Percentiles rank a stretch among this genome's conserved stretches.
Conservation (phyloP, 192 early-diverging fungal species). For the Podochytrium sp. region DNA sequence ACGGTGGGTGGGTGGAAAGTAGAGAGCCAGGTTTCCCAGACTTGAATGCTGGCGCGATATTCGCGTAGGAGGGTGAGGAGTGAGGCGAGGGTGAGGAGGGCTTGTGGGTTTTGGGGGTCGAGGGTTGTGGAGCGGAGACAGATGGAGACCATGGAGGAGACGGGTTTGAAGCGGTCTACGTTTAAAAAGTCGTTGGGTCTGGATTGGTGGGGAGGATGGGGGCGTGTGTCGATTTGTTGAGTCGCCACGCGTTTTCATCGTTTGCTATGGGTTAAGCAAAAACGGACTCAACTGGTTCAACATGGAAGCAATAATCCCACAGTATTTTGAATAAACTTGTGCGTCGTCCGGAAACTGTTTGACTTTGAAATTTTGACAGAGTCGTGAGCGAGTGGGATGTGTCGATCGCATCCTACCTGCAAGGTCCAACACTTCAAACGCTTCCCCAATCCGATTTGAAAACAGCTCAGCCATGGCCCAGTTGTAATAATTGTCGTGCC, state of each 20-base stretch:
- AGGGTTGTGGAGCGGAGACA: neutral
- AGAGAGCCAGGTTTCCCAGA: conserved; percentile 4
- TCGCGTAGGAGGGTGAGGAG: neutral
- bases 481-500: conserved; percentile 23
- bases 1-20: neutral
- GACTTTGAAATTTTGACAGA: neutral
- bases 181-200: conserved; percentile 24
- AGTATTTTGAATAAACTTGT: conserved; percentile 18
- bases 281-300: neutral
- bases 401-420: conserved; percentile 3
- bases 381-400: neutral
- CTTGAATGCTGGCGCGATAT: neutral
- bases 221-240: too few relatives aligned
- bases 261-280: neutral
- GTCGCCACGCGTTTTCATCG: too few relatives aligned
- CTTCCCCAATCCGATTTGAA: neutral
- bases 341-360: neutral
- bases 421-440: conserved; percentile 12
- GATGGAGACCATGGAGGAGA: neutral
- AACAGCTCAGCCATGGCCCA: conserved; percentile 2
- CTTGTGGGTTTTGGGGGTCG: neutral
- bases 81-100: neutral
- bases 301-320: conserved; percentile 5
- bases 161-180: neutral
- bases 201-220: too few relatives aligned